Evolutionary conservation across 106 monocot species (phyloP), one percentile per base, ranked within the genome.

Genomic region (Dioscorea alata): DNA sequence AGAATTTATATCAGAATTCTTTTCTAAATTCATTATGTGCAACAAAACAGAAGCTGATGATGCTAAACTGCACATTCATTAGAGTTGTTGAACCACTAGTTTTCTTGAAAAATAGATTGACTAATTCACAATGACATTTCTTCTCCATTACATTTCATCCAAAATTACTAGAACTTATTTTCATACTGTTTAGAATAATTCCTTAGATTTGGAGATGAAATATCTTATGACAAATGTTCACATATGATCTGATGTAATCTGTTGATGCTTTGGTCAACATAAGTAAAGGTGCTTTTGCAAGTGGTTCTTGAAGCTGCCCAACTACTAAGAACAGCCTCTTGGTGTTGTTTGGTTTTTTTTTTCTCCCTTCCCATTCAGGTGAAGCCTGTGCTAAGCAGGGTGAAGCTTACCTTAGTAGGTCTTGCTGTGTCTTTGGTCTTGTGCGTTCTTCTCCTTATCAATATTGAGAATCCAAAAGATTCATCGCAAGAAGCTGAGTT

Each of bases 361-460:
- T 24, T 68, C 69, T 61, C 71, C 23, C 16, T 48, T 61, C 24
- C 21, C 28, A 56, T 73, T 79, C 72, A 96, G 91, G 95, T 96
- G 23, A 96, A 96, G 80, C 95, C 95, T 69, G 85, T 91, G 50
- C 76, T 96, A 28, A 86, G 50, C 69, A 81, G 91, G 72, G 95
- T 96, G 56, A 96, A 96, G 69, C 64, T 86, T 33, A 96, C 95
- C 59, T 71, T 96, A 61, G 63, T 96, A 64, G 81, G 86, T 69
- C 73, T 96, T 49, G 91, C 91, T 15, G 65, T 81, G 51, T 86
- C 91, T 51, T 73, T 96, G 73, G 86, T 79, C 13, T n/a, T 78
- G 4, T 96, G 84, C 59, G 66, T 58, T 50, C 33, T 84, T 75
- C 73, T 96, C 64, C 82, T 86, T 57, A 62, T 89, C 59, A 82